phyloP scores from a whole-genome alignment of 441 rosid genomes.

The Erodium texanum region DNA sequence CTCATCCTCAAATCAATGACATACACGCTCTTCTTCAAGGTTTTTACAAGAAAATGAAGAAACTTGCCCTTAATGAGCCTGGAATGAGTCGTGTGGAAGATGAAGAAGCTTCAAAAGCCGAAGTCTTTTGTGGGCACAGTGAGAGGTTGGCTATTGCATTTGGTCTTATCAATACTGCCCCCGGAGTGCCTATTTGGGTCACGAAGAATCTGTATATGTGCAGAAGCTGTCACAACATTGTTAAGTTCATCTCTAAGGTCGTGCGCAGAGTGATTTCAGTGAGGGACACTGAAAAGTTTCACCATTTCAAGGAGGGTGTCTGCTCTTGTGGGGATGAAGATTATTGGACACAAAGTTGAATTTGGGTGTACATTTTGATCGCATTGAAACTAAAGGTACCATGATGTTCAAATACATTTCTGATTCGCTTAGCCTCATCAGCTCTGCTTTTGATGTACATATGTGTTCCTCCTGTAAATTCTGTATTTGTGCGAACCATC shows the following conservation, averaged over 20 bases:
- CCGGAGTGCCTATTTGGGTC: slow-evolving; percentile 84
- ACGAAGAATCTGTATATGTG: slow-evolving; percentile 87
- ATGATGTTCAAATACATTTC: neutral
- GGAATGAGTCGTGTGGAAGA: slow-evolving; percentile 30
- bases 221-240: slow-evolving; percentile 53
- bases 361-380: slow-evolving; percentile 5
- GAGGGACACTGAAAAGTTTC: slow-evolving; percentile 72
- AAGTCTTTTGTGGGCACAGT: slow-evolving; percentile 86
- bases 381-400: neutral
- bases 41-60: slow-evolving; percentile 63
- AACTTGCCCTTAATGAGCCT: slow-evolving; percentile 27
- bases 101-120: slow-evolving; percentile 51
- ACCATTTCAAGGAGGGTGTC: slow-evolving; percentile 72
- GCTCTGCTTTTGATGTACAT: slow-evolving; percentile 7
- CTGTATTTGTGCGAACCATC: neutral
- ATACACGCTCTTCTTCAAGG: slow-evolving; percentile 55
- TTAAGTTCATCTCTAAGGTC: slow-evolving; percentile 68
- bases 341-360: slow-evolving; percentile 25
- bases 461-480: slow-evolving; percentile 6
- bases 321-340: slow-evolving; percentile 74
- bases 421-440: neutral
- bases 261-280: slow-evolving; percentile 81
- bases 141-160: slow-evolving; percentile 75
- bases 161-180: slow-evolving; percentile 65
- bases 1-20: slow-evolving; percentile 61